Conservation (phyloP, 257 asterid species). For the Solanum infundibuliforme region DNA sequence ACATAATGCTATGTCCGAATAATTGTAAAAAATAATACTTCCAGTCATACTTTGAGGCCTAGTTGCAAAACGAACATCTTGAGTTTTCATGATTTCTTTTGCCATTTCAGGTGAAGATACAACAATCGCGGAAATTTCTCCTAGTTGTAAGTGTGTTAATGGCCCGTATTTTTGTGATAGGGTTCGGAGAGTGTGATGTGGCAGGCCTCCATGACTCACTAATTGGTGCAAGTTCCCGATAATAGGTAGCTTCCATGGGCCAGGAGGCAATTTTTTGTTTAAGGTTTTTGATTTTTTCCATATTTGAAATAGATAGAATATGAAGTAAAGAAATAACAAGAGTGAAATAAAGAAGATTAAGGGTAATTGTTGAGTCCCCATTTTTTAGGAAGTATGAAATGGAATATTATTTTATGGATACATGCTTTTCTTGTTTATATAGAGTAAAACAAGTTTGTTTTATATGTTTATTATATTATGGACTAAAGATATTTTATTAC, state of each 20-base stretch:
- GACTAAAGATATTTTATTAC: neutral
- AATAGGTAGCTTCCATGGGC: slow-evolving; percentile 1
- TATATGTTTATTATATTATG: neutral
- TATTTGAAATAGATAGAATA: neutral
- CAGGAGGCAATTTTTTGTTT: neutral
- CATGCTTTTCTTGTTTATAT: neutral
- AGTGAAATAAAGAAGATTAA: neutral
- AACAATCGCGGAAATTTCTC: neutral
- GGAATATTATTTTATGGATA: neutral
- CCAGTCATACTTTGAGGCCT: neutral
- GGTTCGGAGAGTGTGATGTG: neutral
- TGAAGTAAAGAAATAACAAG: neutral
- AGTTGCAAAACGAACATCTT: neutral
- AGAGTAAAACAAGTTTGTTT: neutral
- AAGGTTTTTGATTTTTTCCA: neutral
- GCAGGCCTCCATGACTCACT: neutral
- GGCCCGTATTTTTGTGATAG: neutral
- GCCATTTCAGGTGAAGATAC: slow-evolving; percentile 1
- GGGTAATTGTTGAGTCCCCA: neutral
- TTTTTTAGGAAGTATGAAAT: neutral
- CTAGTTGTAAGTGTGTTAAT: neutral
- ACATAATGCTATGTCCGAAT: neutral
- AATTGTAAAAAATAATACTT: neutral
- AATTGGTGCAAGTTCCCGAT: neutral
- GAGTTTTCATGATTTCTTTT: neutral